Base-by-base conservation (phyloP, 164 flowering plant genomes). In the Nymphaea thermarum region DNA sequence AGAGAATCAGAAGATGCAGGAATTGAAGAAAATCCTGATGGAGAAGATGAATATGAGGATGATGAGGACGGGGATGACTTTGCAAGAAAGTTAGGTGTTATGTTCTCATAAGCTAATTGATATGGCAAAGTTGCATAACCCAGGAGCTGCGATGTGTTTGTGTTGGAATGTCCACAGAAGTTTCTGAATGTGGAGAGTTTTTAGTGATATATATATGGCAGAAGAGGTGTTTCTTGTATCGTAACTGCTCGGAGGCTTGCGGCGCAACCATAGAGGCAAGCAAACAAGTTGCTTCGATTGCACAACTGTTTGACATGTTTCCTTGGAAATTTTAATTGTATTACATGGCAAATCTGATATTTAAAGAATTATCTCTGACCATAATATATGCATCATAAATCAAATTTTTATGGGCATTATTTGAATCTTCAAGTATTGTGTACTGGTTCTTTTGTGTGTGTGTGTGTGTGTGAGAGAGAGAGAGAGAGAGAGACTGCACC, bases 21-120 rank as follows among this genome's bases (percentile, higher is more conserved):
- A 8, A 41, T 41, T 4, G 41, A 62, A 17, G 91, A 83, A 63
- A 80, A 80, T 74, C 81, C 67, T 15, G 88, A 85, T 4, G 71
- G 63, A 18, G 93, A 78, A 67, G 91, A 79, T 4, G 94, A 85
- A 65, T 82, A 81, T 73, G 55, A 74, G 62, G 95, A 84, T 43
- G 94, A 86, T 18, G 92, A 85, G 59, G 93, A 84, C 62, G 93
- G 81, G 7, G 93, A 89, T 74, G 96, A 88, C 73, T 88, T 87
- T 79, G 94, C 87, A 25, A 87, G 87, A 79, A 88, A 82, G 76
- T 80, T 89, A 68, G 93, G 93, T 25, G 89, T 81, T 43, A 67
- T 79, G 76, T 66, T 79, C 41, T 74, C 79, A 16, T 77, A 68
- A 74, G 61, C 42, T 62, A 17, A 17, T 8, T 51, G 8, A 25